Percentiles rank a stretch among this genome's conserved stretches.
These are phyloP conservation scores for Trypanosoma congolense DNA, from an alignment of 208 protist species.

Conservation along the genomic window DNA sequence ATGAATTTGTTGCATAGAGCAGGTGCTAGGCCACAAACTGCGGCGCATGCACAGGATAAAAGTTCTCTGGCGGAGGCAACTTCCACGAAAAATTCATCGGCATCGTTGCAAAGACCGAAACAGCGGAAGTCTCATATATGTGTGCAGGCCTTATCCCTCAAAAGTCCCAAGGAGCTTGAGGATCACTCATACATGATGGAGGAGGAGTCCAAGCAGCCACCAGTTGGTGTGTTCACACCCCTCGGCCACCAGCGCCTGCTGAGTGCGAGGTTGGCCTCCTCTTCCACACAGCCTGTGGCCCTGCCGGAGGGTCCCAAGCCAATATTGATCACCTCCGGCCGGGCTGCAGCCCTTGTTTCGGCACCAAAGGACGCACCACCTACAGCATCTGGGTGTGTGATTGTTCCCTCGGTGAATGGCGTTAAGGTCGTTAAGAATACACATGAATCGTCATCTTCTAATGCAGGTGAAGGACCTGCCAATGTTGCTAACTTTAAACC, in stretches of 20 bases:
- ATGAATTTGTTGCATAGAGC: conserved; percentile 44
- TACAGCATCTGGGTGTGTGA: conserved; percentile 4
- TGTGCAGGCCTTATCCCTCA: background rate
- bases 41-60: background rate
- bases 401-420: conserved; percentile 22
- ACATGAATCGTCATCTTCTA: background rate
- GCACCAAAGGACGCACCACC: background rate
- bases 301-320: conserved; percentile 1
- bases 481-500: background rate
- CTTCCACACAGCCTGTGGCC: background rate
- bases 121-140: background rate
- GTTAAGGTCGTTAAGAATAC: conserved; percentile 14
- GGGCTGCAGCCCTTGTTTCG: conserved; percentile 13
- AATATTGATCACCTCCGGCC: conserved; percentile 19
- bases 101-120: background rate
- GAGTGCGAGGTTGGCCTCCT: background rate
- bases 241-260: background rate
- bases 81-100: background rate
- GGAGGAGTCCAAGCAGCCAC: conserved; percentile 4
- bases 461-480: background rate
- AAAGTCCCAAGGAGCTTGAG: background rate
- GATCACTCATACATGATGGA: background rate
- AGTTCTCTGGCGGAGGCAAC: background rate
- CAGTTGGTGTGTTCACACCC: background rate
- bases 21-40: conserved; percentile 22